phyloP scores from a whole-genome alignment of 768 basidiomycete species.

The Arthromyces matolae region DNA sequence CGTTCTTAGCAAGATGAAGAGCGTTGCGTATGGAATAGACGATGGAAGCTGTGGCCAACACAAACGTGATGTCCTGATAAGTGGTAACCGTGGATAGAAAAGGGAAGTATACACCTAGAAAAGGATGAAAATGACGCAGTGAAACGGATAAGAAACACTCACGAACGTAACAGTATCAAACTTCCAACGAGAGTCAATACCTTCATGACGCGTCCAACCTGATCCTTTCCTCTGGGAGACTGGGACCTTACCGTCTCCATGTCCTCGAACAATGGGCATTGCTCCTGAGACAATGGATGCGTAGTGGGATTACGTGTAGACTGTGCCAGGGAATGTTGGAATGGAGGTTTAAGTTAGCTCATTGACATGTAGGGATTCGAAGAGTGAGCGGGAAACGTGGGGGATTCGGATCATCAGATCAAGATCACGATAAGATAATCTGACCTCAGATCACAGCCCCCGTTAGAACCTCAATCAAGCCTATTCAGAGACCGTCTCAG shows the following conservation, averaged over 20 bases:
- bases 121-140: background rate
- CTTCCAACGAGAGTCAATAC: conserved; percentile 9
- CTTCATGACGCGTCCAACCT: conserved; percentile 11
- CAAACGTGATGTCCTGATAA: conserved; percentile 1
- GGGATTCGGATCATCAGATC: too few species aligned
- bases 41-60: conserved; percentile 10
- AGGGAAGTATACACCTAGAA: conserved; percentile 10
- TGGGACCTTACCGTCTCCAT: background rate
- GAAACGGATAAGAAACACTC: background rate
- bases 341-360: too few species aligned
- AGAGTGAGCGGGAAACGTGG: too few species aligned
- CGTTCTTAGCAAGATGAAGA: conserved; percentile 56
- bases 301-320: conserved; percentile 11
- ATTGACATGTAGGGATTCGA: too few species aligned
- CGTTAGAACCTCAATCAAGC: too few species aligned
- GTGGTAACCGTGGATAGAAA: conserved; percentile 1
- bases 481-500: too few species aligned
- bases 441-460: too few species aligned
- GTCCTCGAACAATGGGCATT: background rate
- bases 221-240: conserved; percentile 11
- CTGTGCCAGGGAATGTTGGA: conserved; percentile 4
- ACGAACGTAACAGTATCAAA: conserved; percentile 13
- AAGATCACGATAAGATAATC: too few species aligned
- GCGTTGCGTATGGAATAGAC: conserved; percentile 54
- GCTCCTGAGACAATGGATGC: conserved; percentile 5